A percentile compares a stretch with the other conserved stretches of the same genome.
Conservation (phyloP, 1,139 yeast genomes). For the Blastobotrys proliferans region DNA sequence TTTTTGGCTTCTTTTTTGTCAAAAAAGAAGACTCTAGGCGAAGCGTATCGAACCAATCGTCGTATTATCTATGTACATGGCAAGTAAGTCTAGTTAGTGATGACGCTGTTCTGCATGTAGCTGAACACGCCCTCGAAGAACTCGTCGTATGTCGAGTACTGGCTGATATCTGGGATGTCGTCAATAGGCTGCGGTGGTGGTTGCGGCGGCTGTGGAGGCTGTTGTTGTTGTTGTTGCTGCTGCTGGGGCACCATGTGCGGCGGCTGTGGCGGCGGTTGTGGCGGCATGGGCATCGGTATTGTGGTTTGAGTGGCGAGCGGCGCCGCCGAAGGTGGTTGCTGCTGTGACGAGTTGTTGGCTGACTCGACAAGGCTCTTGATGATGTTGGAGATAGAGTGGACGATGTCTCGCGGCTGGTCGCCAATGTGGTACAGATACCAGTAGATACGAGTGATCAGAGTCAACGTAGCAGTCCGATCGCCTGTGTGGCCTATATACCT, state of each 20-base stretch:
- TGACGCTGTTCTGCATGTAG: slow-evolving; percentile 15
- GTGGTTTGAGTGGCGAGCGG: background rate
- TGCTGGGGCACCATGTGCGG: slow-evolving; percentile 9
- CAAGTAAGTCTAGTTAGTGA: background rate
- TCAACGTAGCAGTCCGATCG: slow-evolving; percentile 28
- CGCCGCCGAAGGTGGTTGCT: background rate
- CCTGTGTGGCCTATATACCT: slow-evolving; percentile 40
- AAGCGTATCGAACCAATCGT: background rate
- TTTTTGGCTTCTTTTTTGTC: background rate
- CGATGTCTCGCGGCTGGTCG: slow-evolving; percentile 50
- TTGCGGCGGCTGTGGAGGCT: slow-evolving; percentile 3
- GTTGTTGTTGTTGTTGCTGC: slow-evolving; percentile 7
- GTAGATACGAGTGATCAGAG: slow-evolving; percentile 46
- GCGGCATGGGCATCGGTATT: background rate
- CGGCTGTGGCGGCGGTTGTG: background rate
- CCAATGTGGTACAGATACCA: slow-evolving; percentile 55
- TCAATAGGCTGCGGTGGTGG: slow-evolving; percentile 5
- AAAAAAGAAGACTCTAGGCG: too few species aligned
- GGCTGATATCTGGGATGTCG: slow-evolving; percentile 19
- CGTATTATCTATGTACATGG: background rate
- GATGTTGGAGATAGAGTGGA: slow-evolving; percentile 51
- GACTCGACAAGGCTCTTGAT: slow-evolving; percentile 46
- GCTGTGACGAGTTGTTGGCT: slow-evolving; percentile 7
- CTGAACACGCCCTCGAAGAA: slow-evolving; percentile 21
- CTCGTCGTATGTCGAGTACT: slow-evolving; percentile 21